Percentiles rank a stretch among this genome's conserved stretches.
These are phyloP conservation scores for Plasmodium sp. DNA, from an alignment of 169 alveolate genomes.

Conservation along the genomic window DNA sequence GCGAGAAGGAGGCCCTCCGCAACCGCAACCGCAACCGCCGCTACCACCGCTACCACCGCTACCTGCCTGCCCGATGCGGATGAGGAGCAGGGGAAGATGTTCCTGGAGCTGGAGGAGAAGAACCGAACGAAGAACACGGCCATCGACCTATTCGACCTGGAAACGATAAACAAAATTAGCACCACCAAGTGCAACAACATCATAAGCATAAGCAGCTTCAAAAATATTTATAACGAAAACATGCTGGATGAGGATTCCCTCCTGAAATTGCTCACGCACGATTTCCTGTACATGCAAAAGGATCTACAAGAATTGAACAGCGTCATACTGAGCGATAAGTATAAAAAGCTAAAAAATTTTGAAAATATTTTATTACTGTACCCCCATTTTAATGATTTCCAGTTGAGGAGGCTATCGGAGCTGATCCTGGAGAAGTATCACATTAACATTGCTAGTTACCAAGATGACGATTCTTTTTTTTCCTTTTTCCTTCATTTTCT, in stretches of 20 bases:
- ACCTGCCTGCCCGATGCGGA: neutral
- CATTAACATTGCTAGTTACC: neutral
- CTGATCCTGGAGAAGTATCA: slow-evolving; percentile 53
- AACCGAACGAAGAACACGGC: slow-evolving; percentile 3
- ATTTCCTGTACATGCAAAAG: slow-evolving; percentile 40
- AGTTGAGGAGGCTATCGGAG: slow-evolving; percentile 56
- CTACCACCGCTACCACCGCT: too few relatives aligned
- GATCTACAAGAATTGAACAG: slow-evolving; percentile 68
- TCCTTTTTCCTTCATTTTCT: slow-evolving; percentile 29
- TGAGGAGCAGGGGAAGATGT: slow-evolving; percentile 19
- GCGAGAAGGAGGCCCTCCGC: neutral
- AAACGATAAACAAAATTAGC: slow-evolving; percentile 50
- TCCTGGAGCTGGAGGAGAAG: slow-evolving; percentile 23
- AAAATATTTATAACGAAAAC: slow-evolving; percentile 70
- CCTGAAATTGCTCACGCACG: slow-evolving; percentile 39
- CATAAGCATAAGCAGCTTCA: slow-evolving; percentile 70
- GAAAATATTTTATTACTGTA: slow-evolving; percentile 65
- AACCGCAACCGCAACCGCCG: neutral
- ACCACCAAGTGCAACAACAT: slow-evolving; percentile 54
- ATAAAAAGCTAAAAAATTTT: slow-evolving; percentile 58
- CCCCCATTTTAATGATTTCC: slow-evolving; percentile 70
- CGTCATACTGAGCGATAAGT: slow-evolving; percentile 60
- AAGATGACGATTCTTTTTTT: slow-evolving; percentile 18
- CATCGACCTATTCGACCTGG: slow-evolving; percentile 58
- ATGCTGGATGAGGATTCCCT: slow-evolving; percentile 61